These are phyloP conservation scores for Candida odintsovae DNA, from an alignment of 805 yeast species.

Conservation along the genomic window DNA sequence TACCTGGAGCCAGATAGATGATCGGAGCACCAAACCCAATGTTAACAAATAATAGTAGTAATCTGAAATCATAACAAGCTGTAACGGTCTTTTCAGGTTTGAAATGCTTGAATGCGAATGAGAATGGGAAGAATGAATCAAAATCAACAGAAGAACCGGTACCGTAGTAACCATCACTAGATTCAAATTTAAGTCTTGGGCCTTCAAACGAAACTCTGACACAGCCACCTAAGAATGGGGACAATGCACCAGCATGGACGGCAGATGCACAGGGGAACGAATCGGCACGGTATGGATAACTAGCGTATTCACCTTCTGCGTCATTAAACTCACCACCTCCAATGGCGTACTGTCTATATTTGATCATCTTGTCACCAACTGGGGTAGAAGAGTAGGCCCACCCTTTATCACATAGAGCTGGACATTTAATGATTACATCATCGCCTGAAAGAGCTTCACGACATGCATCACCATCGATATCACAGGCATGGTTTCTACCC, in stretches of 20 bases:
- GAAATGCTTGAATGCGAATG: constrained; percentile 53
- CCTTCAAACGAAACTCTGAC: constrained; percentile 58
- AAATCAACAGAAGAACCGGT: constrained; percentile 49
- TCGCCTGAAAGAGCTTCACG: constrained; percentile 45
- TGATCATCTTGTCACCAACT: constrained; percentile 62
- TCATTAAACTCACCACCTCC: constrained; percentile 58
- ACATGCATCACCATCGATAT: constrained; percentile 48
- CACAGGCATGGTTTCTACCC: constrained; percentile 75
- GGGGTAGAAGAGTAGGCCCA: constrained; percentile 71
- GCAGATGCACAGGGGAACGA: constrained; percentile 90
- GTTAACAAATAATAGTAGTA: constrained; percentile 50
- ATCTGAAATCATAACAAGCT: constrained; percentile 69
- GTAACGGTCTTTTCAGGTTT: constrained; percentile 25
- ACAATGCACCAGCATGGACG: constrained; percentile 74
- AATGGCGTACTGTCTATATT: constrained; percentile 65
- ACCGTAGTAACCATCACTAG: constrained; percentile 44
- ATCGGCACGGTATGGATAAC: constrained; percentile 77
- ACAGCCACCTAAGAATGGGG: constrained; percentile 76
- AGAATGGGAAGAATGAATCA: constrained; percentile 68
- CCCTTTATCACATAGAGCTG: constrained; percentile 79
- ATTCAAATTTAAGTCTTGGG: constrained; percentile 40
- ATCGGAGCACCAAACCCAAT: constrained; percentile 58
- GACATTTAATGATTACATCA: constrained; percentile 65
- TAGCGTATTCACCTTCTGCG: constrained; percentile 17
- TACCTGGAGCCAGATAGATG: constrained; percentile 41